A percentile compares a stretch with the other conserved stretches of the same genome.
Evolutionary conservation across 202 grass and related monocot genomes (phyloP).

Genomic region (Elaeis oleifera): DNA sequence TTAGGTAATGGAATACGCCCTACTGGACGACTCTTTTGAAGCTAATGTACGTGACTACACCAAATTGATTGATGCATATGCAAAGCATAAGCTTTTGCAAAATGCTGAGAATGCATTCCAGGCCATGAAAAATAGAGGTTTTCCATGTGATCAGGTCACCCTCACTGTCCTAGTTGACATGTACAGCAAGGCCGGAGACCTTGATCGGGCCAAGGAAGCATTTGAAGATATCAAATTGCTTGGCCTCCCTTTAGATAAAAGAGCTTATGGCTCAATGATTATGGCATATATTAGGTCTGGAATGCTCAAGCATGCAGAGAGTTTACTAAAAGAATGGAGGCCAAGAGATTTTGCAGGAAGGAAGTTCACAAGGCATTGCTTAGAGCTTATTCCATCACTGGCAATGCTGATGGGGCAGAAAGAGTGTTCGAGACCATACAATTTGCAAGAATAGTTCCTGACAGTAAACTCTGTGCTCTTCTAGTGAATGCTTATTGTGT

Average conservation of each 20-base stretch:
- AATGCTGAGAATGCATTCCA: conserved; percentile 57
- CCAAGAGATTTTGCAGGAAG: conserved; percentile 49
- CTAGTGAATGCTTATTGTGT: conserved; percentile 79
- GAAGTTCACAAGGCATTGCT: conserved; percentile 88
- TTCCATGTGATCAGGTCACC: conserved; percentile 67
- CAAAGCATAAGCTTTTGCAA: conserved; percentile 56
- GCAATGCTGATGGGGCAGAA: conserved; percentile 56
- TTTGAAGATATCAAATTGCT: conserved; percentile 67
- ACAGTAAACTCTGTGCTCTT: conserved; percentile 54
- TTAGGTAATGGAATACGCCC: conserved; percentile 50
- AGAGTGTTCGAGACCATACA: conserved; percentile 60
- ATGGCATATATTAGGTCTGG: conserved; percentile 81
- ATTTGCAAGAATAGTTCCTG: conserved; percentile 59
- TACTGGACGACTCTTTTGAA: conserved; percentile 66
- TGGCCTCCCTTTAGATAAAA: conserved; percentile 52
- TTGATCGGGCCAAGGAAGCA: conserved; percentile 34
- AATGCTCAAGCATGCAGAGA: conserved; percentile 52
- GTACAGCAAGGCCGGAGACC: conserved; percentile 61
- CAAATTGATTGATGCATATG: conserved; percentile 63
- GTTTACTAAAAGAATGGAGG: conserved; percentile 49
- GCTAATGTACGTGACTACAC: conserved; percentile 71
- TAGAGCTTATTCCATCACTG: conserved; percentile 65
- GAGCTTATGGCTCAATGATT: conserved; percentile 69
- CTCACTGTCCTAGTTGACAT: conserved; percentile 55
- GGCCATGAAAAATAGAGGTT: conserved; percentile 60